phyloP scores from a whole-genome alignment of 257 asterid species.

The Rubia yunnanensis region DNA sequence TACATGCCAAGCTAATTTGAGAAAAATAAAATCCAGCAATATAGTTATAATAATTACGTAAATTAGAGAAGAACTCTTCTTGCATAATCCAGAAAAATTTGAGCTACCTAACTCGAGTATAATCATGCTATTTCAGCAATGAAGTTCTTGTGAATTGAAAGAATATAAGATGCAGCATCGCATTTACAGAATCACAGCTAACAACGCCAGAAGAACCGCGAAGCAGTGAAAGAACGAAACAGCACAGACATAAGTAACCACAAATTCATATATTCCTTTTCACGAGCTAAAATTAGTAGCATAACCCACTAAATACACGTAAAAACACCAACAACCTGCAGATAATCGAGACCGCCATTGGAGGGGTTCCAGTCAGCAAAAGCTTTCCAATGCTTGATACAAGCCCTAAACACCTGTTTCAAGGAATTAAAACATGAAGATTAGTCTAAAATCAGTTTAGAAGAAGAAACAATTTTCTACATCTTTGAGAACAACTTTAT shows the following conservation, averaged over 20 bases:
- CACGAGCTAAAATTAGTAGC: background rate
- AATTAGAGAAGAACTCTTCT: background rate
- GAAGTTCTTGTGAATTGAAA: background rate
- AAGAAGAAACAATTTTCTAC: background rate
- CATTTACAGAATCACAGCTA: background rate
- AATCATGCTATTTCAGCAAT: background rate
- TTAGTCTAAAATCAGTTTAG: background rate
- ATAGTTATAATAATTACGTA: background rate
- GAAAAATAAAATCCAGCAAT: background rate
- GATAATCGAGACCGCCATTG: conserved; percentile 76
- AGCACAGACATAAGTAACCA: background rate
- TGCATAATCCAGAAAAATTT: background rate
- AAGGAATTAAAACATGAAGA: background rate
- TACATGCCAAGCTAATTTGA: background rate
- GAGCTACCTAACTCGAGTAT: background rate
- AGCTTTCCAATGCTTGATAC: conserved; percentile 69
- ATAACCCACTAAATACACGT: background rate
- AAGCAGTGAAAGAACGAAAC: too few species aligned
- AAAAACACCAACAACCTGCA: conserved; percentile 41
- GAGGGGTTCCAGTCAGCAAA: conserved; percentile 63
- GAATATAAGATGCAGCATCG: background rate
- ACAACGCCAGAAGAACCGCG: background rate
- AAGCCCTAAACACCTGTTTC: conserved; percentile 58
- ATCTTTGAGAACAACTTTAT: background rate
- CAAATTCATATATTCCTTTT: background rate